A percentile compares a stretch with the other conserved stretches of the same genome.
Conservation (phyloP, 73 alveolate species). For the Paramecium caudatum region DNA sequence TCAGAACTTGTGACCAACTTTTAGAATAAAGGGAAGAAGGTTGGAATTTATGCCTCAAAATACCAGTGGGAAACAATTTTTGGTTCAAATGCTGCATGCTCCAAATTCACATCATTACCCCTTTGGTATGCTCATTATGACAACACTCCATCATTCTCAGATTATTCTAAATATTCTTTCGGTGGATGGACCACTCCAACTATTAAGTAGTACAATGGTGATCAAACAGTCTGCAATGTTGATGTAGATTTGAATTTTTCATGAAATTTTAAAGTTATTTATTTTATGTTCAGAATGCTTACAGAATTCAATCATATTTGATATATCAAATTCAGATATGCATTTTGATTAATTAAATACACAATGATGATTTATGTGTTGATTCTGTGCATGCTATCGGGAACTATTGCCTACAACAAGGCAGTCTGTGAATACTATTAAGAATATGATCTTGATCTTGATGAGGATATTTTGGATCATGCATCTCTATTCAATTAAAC, state of each 20-base stretch:
- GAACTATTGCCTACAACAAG: too few relatives aligned
- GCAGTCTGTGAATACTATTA: too few relatives aligned
- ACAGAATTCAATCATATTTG: too few relatives aligned
- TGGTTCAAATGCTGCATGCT: conserved; percentile 80
- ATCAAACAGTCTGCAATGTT: conserved; percentile 80
- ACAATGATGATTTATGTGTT: conserved; percentile 38
- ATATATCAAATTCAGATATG: too few relatives aligned
- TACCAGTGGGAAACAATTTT: conserved; percentile 83
- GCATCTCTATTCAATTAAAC: not conserved
- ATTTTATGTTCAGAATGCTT: too few relatives aligned
- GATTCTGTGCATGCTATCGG: too few relatives aligned
- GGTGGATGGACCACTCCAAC: conserved; percentile 88
- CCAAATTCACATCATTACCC: conserved; percentile 77
- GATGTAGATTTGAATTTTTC: conserved; percentile 85
- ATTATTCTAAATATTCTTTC: conserved; percentile 75
- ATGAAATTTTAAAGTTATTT: too few relatives aligned
- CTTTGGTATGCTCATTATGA: conserved; percentile 94
- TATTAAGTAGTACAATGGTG: conserved; percentile 86
- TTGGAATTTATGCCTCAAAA: conserved; percentile 82
- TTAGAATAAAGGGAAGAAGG: conserved; percentile 75
- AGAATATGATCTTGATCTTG: not conserved
- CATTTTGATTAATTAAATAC: too few relatives aligned
- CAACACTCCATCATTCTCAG: conserved; percentile 80
- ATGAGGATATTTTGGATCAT: conserved; percentile 16
- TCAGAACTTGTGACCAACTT: conserved; percentile 72